phyloP scores from a whole-genome alignment of 2,329 filamentous ascomycete genomes.

The Colletotrichum spinosum region DNA sequence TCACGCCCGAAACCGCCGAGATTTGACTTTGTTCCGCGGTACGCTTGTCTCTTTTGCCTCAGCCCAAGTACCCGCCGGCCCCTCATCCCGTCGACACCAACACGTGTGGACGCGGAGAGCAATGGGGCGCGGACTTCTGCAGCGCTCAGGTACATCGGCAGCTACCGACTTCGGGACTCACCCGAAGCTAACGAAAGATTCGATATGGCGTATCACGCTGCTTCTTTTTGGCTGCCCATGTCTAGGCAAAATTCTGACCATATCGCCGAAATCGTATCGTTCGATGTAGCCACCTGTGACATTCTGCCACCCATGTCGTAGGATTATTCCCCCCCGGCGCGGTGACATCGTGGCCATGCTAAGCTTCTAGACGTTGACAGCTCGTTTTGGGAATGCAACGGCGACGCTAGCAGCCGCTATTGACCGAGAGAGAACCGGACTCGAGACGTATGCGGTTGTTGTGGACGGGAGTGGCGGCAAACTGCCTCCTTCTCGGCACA shows the following conservation, averaged over 20 bases:
- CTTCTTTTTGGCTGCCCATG: neutral
- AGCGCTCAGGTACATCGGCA: conserved; percentile 22
- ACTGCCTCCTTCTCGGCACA: conserved; percentile 8
- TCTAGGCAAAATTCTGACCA: neutral
- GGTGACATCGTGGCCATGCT: conserved; percentile 23
- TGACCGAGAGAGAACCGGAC: conserved; percentile 3
- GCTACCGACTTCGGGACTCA: conserved; percentile 25
- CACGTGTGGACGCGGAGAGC: conserved; percentile 20
- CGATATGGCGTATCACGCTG: conserved; percentile 7
- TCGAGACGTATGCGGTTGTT: neutral
- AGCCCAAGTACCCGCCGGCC: conserved; percentile 15
- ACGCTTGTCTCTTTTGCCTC: conserved; percentile 11
- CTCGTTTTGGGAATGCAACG: conserved; percentile 12
- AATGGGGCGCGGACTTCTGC: conserved; percentile 10
- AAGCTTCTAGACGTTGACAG: conserved; percentile 19
- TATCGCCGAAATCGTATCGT: conserved; percentile 24
- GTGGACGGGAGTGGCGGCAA: conserved; percentile 25
- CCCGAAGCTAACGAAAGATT: conserved; percentile 24
- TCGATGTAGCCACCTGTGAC: conserved; percentile 31
- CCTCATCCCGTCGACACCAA: conserved; percentile 17
- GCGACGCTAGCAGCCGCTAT: conserved; percentile 31
- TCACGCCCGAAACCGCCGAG: conserved; percentile 11
- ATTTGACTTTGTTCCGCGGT: conserved; percentile 7
- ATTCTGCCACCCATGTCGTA: conserved; percentile 11
- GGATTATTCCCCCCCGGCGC: neutral